Conservation (phyloP, 129 eudicot species). For the Arctium lappa region DNA sequence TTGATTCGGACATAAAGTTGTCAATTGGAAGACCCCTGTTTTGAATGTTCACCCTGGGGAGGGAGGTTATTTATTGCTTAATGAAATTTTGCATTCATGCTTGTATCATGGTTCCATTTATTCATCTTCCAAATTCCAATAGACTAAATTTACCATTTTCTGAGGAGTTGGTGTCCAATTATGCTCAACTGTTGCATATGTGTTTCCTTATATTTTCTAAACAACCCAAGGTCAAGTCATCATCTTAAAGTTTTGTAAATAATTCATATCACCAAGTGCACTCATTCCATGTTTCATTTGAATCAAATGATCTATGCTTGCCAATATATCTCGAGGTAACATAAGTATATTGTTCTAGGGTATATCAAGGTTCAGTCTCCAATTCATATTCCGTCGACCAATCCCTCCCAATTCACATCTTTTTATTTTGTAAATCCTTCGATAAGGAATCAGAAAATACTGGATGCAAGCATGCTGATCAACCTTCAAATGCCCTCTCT, state of each 20-base stretch:
- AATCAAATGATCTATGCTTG: neutral
- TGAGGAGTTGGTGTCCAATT: neutral
- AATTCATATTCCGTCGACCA: too few relatives aligned
- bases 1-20: neutral
- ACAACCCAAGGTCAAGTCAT: neutral
- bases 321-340: neutral
- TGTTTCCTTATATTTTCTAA: neutral
- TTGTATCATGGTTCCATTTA: neutral
- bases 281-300: neutral
- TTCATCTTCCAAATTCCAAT: neutral
- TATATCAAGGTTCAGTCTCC: neutral
- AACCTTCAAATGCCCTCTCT: too few relatives aligned
- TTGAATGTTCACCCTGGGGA: neutral
- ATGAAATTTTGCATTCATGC: neutral
- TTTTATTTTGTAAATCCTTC: neutral
- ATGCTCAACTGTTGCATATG: neutral
- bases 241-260: neutral
- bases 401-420: neutral
- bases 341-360: neutral
- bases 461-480: neutral
- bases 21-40: neutral
- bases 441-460: neutral
- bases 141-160: neutral
- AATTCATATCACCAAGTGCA: neutral
- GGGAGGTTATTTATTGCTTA: neutral